Evolutionary conservation across 257 asterid genomes (phyloP).

Genomic region (Nyctanthes arbortristis): DNA sequence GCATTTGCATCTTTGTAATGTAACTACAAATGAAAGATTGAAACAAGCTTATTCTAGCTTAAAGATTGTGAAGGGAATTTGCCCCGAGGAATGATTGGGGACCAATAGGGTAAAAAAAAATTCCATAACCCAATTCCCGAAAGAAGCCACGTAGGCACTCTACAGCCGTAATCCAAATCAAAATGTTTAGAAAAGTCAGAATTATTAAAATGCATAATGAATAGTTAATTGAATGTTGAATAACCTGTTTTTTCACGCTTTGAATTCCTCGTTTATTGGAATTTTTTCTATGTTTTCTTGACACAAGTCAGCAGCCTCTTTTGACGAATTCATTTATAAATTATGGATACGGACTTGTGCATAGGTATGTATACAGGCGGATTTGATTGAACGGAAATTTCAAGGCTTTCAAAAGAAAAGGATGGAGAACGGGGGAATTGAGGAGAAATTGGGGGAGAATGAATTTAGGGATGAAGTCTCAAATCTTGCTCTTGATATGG

Average conservation of each 20-base stretch:
- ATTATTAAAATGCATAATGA: neutral
- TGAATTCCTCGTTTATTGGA: conserved; percentile 17
- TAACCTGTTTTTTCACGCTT: neutral
- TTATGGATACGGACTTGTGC: neutral
- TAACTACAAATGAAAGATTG: too few relatives aligned
- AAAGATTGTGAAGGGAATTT: too few relatives aligned
- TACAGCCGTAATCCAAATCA: neutral
- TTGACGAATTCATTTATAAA: conserved; percentile 22
- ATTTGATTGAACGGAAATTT: neutral
- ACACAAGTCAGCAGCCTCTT: conserved; percentile 28
- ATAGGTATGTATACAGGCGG: conserved; percentile 8
- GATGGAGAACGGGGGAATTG: conserved; percentile 23
- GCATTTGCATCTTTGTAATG: too few relatives aligned
- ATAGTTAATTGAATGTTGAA: neutral
- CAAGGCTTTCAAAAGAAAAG: neutral
- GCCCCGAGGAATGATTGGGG: neutral
- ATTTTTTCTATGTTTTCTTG: neutral
- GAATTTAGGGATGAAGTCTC: conserved; percentile 54
- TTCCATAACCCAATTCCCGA: neutral
- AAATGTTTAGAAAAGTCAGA: neutral
- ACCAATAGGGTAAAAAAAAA: neutral
- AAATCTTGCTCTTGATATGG: conserved; percentile 80
- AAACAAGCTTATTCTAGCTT: too few relatives aligned
- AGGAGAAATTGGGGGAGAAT: conserved; percentile 28
- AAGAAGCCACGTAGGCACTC: neutral